Conservation (phyloP, 192 early-diverging fungal genomes). For the Backusella parvicylindrica region DNA sequence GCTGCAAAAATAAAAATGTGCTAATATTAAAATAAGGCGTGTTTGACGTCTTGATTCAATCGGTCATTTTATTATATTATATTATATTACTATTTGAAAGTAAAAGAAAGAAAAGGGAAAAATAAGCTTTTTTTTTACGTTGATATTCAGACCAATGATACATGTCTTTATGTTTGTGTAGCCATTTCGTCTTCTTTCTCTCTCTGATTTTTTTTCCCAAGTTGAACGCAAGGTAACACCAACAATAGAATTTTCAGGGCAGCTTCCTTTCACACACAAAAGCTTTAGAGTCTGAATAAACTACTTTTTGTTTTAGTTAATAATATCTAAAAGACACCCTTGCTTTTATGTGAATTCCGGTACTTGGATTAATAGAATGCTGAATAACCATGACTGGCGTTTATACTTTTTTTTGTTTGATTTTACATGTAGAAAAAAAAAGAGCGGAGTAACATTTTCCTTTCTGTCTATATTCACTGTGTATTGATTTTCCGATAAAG, state of each 20-base stretch:
- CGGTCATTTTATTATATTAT: slow-evolving; percentile 3
- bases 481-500: background rate
- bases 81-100: background rate
- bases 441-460: background rate
- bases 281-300: background rate
- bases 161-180: background rate
- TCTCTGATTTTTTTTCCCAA: background rate
- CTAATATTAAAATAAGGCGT: slow-evolving; percentile 42
- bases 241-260: background rate
- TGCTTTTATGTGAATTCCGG: background rate
- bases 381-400: too few species aligned
- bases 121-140: background rate
- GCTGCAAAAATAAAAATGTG: slow-evolving; percentile 55
- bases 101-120: background rate
- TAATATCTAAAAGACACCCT: too few species aligned
- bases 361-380: background rate
- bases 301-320: background rate
- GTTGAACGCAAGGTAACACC: background rate
- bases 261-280: background rate
- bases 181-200: background rate
- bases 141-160: background rate
- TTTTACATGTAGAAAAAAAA: too few species aligned
- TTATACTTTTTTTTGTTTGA: too few species aligned
- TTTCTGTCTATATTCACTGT: background rate
- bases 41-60: slow-evolving; percentile 7